A percentile compares a stretch with the other conserved stretches of the same genome.
phyloP scores from a whole-genome alignment of 306 rosid genomes.

The Medicago lupulina region DNA sequence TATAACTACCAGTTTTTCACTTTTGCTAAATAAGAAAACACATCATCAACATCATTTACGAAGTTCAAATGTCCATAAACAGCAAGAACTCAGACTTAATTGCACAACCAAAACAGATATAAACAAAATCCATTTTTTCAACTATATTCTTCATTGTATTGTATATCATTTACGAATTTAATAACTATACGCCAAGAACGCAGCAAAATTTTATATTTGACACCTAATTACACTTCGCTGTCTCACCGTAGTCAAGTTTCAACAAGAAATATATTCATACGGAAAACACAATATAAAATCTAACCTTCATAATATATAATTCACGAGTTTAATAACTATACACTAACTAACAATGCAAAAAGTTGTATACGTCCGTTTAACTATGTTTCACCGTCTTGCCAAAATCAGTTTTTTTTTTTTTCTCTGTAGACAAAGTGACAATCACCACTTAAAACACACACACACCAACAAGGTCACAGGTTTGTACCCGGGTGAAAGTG shows the following conservation, averaged over 20 bases:
- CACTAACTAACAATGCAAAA: neutral
- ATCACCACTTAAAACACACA: too few species aligned
- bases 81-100: slow-evolving; percentile 20
- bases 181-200: neutral
- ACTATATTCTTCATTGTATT: neutral
- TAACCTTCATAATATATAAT: slow-evolving; percentile 11
- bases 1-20: slow-evolving; percentile 15
- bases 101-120: slow-evolving; percentile 20
- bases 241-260: neutral
- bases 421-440: too few species aligned
- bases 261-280: neutral
- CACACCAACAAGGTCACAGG: too few species aligned
- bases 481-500: too few species aligned
- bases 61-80: slow-evolving; percentile 25
- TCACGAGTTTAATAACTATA: neutral
- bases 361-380: neutral
- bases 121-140: neutral
- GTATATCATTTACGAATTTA: neutral
- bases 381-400: neutral
- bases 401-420: neutral
- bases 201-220: neutral
- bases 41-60: slow-evolving; percentile 6
- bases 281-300: neutral
- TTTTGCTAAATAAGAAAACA: neutral
- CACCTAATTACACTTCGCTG: neutral